A percentile compares a stretch with the other conserved stretches of the same genome.
phyloP scores from a whole-genome alignment of 2,329 filamentous ascomycete genomes.

The Penicillium carneum region DNA sequence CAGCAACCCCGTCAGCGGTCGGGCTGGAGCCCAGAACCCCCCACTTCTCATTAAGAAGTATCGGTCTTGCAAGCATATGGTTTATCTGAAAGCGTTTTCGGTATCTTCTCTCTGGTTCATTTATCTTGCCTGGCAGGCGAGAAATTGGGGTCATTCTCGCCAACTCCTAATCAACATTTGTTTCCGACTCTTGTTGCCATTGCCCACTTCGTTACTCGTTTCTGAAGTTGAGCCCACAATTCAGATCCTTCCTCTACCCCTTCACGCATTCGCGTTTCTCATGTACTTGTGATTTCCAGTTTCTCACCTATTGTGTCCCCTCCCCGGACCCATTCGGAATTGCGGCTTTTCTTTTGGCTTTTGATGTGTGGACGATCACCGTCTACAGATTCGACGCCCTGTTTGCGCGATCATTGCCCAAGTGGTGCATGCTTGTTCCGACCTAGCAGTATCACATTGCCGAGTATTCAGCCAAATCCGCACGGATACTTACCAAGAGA shows the following conservation, averaged over 20 bases:
- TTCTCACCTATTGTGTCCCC: not conserved
- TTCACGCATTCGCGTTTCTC: slow-evolving; percentile 13
- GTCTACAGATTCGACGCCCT: slow-evolving; percentile 13
- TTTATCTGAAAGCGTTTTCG: slow-evolving; percentile 10
- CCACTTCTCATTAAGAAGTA: slow-evolving; percentile 6
- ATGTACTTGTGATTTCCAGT: slow-evolving; percentile 8
- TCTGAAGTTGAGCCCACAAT: not conserved
- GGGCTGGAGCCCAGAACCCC: slow-evolving; percentile 7
- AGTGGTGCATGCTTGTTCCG: slow-evolving; percentile 16
- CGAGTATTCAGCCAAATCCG: slow-evolving; percentile 9
- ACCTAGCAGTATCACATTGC: slow-evolving; percentile 15
- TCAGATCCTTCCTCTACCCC: slow-evolving; percentile 1
- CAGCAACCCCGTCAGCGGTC: slow-evolving; percentile 2
- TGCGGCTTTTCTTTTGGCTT: slow-evolving; percentile 5
- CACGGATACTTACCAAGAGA: slow-evolving; percentile 14
- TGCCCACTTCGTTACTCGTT: slow-evolving; percentile 5
- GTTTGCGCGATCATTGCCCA: slow-evolving; percentile 4
- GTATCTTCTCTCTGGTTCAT: slow-evolving; percentile 7
- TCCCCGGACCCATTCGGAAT: slow-evolving; percentile 5
- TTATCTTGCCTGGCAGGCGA: not conserved
- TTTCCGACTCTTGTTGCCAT: slow-evolving; percentile 4
- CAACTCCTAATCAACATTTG: not conserved
- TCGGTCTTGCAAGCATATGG: slow-evolving; percentile 1
- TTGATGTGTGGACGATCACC: slow-evolving; percentile 13
- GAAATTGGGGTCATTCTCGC: not conserved